phyloP scores from a whole-genome alignment of 306 rosid species.

The Trifolium dubium region DNA sequence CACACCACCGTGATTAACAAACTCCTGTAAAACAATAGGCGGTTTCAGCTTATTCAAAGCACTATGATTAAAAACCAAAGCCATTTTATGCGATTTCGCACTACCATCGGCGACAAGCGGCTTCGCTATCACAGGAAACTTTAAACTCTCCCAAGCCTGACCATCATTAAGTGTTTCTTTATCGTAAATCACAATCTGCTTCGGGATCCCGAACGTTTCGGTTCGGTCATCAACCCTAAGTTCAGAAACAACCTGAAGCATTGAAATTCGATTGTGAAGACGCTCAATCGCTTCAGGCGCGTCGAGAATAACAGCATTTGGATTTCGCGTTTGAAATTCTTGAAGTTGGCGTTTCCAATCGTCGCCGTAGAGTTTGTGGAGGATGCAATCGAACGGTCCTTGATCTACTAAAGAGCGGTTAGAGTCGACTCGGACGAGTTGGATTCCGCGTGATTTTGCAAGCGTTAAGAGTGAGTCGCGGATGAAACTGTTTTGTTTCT shows the following conservation, averaged over 20 bases:
- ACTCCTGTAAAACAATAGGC: slow-evolving; percentile 86
- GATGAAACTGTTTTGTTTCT: slow-evolving; percentile 86
- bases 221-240: slow-evolving; percentile 53
- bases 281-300: slow-evolving; percentile 78
- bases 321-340: slow-evolving; percentile 53
- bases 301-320: slow-evolving; percentile 70
- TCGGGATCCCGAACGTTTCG: slow-evolving; percentile 86
- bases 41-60: slow-evolving; percentile 73
- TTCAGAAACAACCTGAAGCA: slow-evolving; percentile 93
- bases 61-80: slow-evolving; percentile 66
- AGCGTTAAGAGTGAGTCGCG: slow-evolving; percentile 63
- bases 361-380: slow-evolving; percentile 79
- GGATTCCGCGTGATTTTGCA: slow-evolving; percentile 70
- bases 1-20: slow-evolving; percentile 93
- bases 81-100: slow-evolving; percentile 91
- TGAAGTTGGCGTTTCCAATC: slow-evolving; percentile 72
- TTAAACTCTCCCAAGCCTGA: slow-evolving; percentile 65
- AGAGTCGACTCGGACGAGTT: slow-evolving; percentile 64
- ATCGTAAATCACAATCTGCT: slow-evolving; percentile 86
- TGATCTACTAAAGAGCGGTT: slow-evolving; percentile 61
- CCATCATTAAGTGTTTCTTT: slow-evolving; percentile 66
- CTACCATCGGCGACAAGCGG: slow-evolving; percentile 92
- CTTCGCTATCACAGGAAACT: slow-evolving; percentile 85
- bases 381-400: slow-evolving; percentile 80
- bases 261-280: slow-evolving; percentile 88